These are phyloP conservation scores for Kwoniella dendrophila DNA, from an alignment of 768 basidiomycete species.

Conservation along the genomic window DNA sequence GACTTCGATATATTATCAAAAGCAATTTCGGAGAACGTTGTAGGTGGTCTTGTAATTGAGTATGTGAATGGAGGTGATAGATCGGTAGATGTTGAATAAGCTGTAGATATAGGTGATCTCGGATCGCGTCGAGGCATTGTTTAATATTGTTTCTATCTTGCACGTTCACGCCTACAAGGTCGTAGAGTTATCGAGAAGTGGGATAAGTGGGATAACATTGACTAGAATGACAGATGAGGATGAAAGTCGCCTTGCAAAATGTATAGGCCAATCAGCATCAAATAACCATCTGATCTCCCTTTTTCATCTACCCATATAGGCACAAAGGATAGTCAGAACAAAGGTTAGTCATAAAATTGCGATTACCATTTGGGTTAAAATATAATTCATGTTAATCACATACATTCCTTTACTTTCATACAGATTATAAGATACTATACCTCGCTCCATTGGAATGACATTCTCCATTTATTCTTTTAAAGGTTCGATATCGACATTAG, in stretches of 20 bases:
- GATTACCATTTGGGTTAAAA: background rate
- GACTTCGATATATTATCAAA: constrained; percentile 5
- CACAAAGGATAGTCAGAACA: constrained; percentile 31
- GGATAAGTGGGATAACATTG: too few relatives aligned
- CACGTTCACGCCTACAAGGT: too few relatives aligned
- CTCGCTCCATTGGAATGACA: background rate
- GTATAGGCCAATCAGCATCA: too few relatives aligned
- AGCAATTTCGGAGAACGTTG: constrained; percentile 22
- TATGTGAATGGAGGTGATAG: constrained; percentile 40
- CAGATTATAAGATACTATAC: background rate
- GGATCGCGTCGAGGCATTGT: too few relatives aligned
- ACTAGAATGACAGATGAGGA: too few relatives aligned
- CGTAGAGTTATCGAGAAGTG: too few relatives aligned
- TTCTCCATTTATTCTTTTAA: constrained; percentile 31
- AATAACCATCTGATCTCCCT: too few relatives aligned
- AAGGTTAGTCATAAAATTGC: constrained; percentile 13
- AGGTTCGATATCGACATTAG: constrained; percentile 69
- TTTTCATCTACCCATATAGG: too few relatives aligned
- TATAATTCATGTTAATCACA: background rate
- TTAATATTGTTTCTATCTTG: too few relatives aligned
- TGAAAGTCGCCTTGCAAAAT: too few relatives aligned
- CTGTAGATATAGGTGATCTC: constrained; percentile 8
- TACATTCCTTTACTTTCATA: background rate
- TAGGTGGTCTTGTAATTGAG: constrained; percentile 42
- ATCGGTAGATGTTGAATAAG: constrained; percentile 24